A percentile compares a stretch with the other conserved stretches of the same genome.
Evolutionary conservation across 768 basidiomycete species (phyloP).

Genomic region (Termitomyces sp.): DNA sequence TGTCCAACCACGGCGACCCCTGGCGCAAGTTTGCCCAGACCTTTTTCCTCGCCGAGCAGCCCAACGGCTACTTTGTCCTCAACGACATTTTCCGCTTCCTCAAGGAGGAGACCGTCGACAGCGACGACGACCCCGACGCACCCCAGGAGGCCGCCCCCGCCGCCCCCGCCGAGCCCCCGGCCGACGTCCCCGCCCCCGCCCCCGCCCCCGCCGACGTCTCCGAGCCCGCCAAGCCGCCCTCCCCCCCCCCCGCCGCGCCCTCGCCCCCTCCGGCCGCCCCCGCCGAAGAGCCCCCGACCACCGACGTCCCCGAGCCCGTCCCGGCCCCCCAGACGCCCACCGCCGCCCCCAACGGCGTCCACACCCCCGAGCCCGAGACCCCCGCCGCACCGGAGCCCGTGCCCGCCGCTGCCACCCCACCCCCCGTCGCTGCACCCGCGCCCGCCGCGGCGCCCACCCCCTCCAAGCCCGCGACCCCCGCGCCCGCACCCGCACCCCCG

Average conservation of each 20-base stretch:
- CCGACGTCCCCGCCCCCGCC: slow-evolving; percentile 19
- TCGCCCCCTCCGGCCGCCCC: slow-evolving; percentile 22
- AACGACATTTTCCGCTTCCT: slow-evolving; percentile 99
- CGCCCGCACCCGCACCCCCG: slow-evolving; percentile 21
- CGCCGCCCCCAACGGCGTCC: slow-evolving; percentile 22
- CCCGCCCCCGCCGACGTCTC: slow-evolving; percentile 29
- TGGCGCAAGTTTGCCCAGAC: slow-evolving; percentile 99
- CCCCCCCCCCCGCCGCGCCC: slow-evolving; percentile 26
- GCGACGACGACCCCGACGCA: slow-evolving; percentile 31
- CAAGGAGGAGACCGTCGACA: slow-evolving; percentile 88
- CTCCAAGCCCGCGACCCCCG: slow-evolving; percentile 1
- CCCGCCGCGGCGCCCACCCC: slow-evolving; percentile 23
- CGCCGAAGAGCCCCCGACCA: slow-evolving; percentile 36
- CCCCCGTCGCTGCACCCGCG: slow-evolving; percentile 19
- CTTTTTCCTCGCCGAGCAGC: slow-evolving; percentile 99
- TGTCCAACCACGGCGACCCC: slow-evolving; percentile 86
- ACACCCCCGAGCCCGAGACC: slow-evolving; percentile 32
- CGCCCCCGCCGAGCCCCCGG: slow-evolving; percentile 18
- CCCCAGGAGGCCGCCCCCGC: slow-evolving; percentile 15
- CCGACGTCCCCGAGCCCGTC: slow-evolving; percentile 31
- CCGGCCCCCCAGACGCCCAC: slow-evolving; percentile 24
- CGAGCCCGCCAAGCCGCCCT: slow-evolving; percentile 35
- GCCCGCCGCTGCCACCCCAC: no score
- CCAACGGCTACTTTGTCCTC: slow-evolving; percentile 98
- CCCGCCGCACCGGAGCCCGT: not conserved